Evolutionary conservation across 2,329 filamentous ascomycete genomes (phyloP).

Genomic region (Didymella arachidicola): DNA sequence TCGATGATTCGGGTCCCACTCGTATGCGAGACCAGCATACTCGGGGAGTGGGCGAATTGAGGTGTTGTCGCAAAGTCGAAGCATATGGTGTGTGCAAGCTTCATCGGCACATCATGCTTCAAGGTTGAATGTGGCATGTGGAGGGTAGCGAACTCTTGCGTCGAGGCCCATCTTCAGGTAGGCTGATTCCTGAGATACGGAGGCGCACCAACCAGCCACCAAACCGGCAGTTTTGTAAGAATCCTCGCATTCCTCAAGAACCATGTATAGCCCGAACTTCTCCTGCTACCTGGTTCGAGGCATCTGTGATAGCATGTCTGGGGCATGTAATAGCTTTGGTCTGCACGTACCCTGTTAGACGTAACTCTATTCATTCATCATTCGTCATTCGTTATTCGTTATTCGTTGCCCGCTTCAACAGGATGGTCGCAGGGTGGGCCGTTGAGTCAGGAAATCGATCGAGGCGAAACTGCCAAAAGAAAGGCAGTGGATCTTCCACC

Average conservation of each 20-base stretch:
- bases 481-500: constrained; percentile 30
- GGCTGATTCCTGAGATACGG: background rate
- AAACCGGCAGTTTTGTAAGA: background rate
- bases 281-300: constrained; percentile 26
- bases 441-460: constrained; percentile 15
- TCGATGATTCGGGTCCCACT: constrained; percentile 2
- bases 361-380: constrained; percentile 19
- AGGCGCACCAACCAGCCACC: background rate
- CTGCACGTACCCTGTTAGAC: constrained; percentile 19
- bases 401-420: constrained; percentile 26
- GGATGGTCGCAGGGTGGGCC: constrained; percentile 36
- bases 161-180: background rate
- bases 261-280: constrained; percentile 34
- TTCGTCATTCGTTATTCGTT: background rate
- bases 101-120: background rate
- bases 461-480: constrained; percentile 29
- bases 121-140: background rate
- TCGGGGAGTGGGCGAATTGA: background rate
- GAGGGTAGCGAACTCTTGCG: background rate
- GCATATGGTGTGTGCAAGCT: background rate
- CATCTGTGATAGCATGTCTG: constrained; percentile 2
- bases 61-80: constrained; percentile 6
- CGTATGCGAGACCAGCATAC: background rate
- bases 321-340: background rate
- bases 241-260: background rate